Base-by-base conservation (phyloP, 2,329 filamentous ascomycete genomes). In the Chrysosporium keratinophilum region DNA sequence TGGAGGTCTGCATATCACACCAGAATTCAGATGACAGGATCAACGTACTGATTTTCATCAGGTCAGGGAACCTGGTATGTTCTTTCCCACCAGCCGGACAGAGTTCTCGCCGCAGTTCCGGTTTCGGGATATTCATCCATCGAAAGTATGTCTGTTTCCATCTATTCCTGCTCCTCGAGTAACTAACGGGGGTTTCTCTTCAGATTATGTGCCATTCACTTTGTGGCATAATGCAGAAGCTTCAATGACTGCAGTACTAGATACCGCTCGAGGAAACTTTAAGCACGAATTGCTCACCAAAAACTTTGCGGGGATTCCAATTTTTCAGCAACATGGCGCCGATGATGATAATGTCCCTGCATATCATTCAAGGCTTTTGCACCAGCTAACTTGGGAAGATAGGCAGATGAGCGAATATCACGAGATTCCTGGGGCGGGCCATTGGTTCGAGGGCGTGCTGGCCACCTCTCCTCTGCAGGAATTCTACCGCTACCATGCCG, bases 101-200 rank as follows among this genome's bases (percentile, higher is more conserved):
- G 76, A 45, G 65, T 81, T 35, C 68, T 80, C 37, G 78, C 77
- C 17, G 78, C 76, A 17, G 74, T 76, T 11, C 75, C 78, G n/a
- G 67, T 81, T 7, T 81, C 78, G 1, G 78, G 77, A 17, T 82
- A 82, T 62, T 70, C 75, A 1, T 80, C 76, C 1, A 81, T 81
- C 52, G 76, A 80, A 58, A 69, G 67, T 64, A 58, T 23, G 54
- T n/a, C 11, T 34, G n/a, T 34, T 28, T 42, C 31, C 3, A n/a
- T 39, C 15, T 15, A 34, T 6, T 40, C 35, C 23, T 28, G 20
- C 23, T 11, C 14, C 9, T 43, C 11, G 9, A 9, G 3, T 39
- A 20, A 34, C 40, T 53, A 42, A 48, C 34, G 5, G 17, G 11
- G 49, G 5, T 28, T 37, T 14, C 37, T 54, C n/a, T 48, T 12